phyloP scores from a whole-genome alignment of 352 stramenopile species.

The Phytopythium helicoides region DNA sequence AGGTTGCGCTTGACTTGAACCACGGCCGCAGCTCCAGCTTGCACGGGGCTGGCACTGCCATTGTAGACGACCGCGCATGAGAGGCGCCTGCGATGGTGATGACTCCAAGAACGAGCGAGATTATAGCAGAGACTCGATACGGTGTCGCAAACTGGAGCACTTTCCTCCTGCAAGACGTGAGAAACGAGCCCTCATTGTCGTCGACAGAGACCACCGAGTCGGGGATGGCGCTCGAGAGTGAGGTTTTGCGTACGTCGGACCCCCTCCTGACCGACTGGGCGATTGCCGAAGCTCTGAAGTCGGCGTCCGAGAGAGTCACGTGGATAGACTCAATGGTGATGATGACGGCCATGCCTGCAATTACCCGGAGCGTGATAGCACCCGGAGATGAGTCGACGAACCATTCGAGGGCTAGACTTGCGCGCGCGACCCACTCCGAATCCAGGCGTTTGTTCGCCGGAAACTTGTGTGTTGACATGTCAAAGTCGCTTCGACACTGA shows the following conservation, averaged over 20 bases:
- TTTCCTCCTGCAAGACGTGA: not conserved
- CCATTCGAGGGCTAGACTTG: constrained; percentile 1
- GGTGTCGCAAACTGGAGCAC: not conserved
- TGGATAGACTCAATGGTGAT: not conserved
- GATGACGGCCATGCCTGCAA: not conserved
- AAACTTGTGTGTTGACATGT: not conserved
- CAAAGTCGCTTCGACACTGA: constrained; percentile 2
- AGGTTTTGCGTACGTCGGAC: not conserved
- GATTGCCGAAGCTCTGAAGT: not conserved
- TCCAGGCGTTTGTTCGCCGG: not conserved
- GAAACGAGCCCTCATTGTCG: not conserved
- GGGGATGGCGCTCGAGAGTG: constrained; percentile 3
- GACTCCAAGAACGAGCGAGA: not conserved
- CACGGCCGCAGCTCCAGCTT: not conserved
- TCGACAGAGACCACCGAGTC: not conserved
- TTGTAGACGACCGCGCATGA: not conserved
- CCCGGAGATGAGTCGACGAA: not conserved
- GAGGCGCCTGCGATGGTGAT: not conserved
- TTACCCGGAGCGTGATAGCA: not conserved
- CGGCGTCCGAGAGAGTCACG: not conserved
- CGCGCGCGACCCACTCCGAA: constrained; percentile 1
- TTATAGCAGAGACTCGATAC: not conserved
- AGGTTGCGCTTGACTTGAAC: not conserved
- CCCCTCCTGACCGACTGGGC: not conserved
- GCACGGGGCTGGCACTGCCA: not conserved